Percentiles rank a stretch among this genome's conserved stretches.
Evolutionary conservation across 192 early-diverging fungal species (phyloP).

Genomic region (Coemansia sp.): DNA sequence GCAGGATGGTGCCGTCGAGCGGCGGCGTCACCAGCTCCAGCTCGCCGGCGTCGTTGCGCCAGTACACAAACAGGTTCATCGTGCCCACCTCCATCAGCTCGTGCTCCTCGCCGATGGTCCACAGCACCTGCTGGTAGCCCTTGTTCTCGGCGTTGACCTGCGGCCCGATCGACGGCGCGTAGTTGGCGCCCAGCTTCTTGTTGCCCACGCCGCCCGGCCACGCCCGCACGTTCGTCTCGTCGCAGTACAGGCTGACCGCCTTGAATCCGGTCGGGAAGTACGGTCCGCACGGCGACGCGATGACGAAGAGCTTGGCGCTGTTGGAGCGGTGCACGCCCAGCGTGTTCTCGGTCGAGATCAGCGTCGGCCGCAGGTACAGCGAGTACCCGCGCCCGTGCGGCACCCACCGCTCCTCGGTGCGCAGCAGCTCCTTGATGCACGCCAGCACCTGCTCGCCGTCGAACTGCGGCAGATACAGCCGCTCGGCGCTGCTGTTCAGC

Average conservation of each 20-base stretch:
- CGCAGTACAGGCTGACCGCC: slow-evolving; percentile 83
- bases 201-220: slow-evolving; percentile 96
- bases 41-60: slow-evolving; percentile 81
- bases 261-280: slow-evolving; percentile 95
- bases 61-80: slow-evolving; percentile 93
- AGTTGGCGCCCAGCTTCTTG: slow-evolving; percentile 81
- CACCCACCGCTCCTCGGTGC: slow-evolving; percentile 85
- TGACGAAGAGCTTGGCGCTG: slow-evolving; percentile 80
- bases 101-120: slow-evolving; percentile 86
- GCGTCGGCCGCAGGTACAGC: slow-evolving; percentile 89
- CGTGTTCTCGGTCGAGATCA: slow-evolving; percentile 85
- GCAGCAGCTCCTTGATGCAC: slow-evolving; percentile 80
- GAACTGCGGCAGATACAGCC: slow-evolving; percentile 82
- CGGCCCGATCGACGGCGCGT: slow-evolving; percentile 58
- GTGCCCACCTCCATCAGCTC: slow-evolving; percentile 94
- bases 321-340: slow-evolving; percentile 82
- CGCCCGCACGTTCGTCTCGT: slow-evolving; percentile 82
- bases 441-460: slow-evolving; percentile 75
- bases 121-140: slow-evolving; percentile 93
- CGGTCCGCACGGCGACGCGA: slow-evolving; percentile 90
- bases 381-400: slow-evolving; percentile 89
- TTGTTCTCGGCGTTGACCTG: slow-evolving; percentile 83
- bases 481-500: slow-evolving; percentile 71
- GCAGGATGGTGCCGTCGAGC: slow-evolving; percentile 92
- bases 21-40: slow-evolving; percentile 86